Conservation (phyloP, 805 yeast genomes). For the Vanderwaltozyma polyspora region DNA sequence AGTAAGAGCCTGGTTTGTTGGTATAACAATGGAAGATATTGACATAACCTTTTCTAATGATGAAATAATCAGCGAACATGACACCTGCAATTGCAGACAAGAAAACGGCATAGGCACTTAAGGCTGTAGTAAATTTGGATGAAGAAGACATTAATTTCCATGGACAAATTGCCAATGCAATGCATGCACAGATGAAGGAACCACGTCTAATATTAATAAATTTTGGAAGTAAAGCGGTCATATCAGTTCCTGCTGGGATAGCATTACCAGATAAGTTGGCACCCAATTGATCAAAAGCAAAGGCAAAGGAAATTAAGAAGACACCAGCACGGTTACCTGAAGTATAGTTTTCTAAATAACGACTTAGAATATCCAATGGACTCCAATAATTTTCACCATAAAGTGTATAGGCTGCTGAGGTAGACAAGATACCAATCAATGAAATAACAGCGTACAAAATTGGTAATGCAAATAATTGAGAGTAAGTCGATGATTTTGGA, state of each 20-base stretch:
- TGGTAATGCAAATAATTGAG: conserved; percentile 62
- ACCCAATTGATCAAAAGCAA: conserved; percentile 68
- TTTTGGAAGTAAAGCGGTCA: conserved; percentile 53
- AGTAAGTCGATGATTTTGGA: conserved; percentile 37
- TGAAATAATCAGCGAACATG: conserved; percentile 53
- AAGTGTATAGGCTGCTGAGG: conserved; percentile 61
- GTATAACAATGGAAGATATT: conserved; percentile 54
- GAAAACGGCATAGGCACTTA: conserved; percentile 75
- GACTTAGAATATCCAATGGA: conserved; percentile 64
- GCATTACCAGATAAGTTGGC: conserved; percentile 68
- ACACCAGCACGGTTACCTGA: conserved; percentile 69
- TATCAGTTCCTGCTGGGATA: conserved; percentile 61
- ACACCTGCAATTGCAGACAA: conserved; percentile 77
- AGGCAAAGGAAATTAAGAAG: conserved; percentile 58
- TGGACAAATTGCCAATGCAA: conserved; percentile 67
- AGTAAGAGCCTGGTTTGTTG: conserved; percentile 34
- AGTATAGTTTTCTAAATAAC: conserved; percentile 42
- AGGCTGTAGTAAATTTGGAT: conserved; percentile 64
- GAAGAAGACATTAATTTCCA: conserved; percentile 69
- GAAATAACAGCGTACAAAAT: conserved; percentile 70
- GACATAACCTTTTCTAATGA: conserved; percentile 64
- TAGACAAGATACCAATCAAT: conserved; percentile 72
- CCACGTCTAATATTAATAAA: conserved; percentile 70
- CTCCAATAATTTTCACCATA: conserved; percentile 72
- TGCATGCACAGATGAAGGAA: conserved; percentile 60